phyloP scores from a whole-genome alignment of 192 early-diverging fungal genomes.

The Backusella mclennaniae region DNA sequence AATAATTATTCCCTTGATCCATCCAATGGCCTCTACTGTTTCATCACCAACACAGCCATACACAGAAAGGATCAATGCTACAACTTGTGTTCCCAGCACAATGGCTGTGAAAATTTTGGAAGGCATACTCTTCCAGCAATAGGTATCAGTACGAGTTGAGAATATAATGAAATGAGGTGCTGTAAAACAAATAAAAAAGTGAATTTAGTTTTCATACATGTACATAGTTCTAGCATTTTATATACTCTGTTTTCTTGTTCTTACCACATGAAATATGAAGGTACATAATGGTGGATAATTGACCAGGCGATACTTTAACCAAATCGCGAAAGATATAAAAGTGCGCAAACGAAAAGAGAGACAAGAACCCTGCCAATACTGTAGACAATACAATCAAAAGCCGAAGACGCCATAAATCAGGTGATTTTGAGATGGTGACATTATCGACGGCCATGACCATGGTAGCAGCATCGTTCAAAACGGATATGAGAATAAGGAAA shows the following conservation, averaged over 20 bases:
- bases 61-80: slow-evolving; percentile 58
- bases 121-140: slow-evolving; percentile 64
- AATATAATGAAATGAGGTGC: slow-evolving; percentile 79
- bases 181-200: slow-evolving; percentile 1
- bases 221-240: no score
- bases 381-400: slow-evolving; percentile 65
- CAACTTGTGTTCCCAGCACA: slow-evolving; percentile 65
- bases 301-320: slow-evolving; percentile 12
- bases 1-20: slow-evolving; percentile 46
- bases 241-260: neutral
- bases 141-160: slow-evolving; percentile 60
- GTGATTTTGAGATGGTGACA: slow-evolving; percentile 57
- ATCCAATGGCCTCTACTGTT: slow-evolving; percentile 39
- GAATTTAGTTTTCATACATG: neutral
- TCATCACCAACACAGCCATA: slow-evolving; percentile 44
- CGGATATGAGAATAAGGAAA: slow-evolving; percentile 66
- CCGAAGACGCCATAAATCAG: slow-evolving; percentile 74
- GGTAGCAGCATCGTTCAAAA: slow-evolving; percentile 70
- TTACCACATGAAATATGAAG: slow-evolving; percentile 65
- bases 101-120: slow-evolving; percentile 53
- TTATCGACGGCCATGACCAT: slow-evolving; percentile 78
- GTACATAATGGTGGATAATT: slow-evolving; percentile 73
- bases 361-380: slow-evolving; percentile 56
- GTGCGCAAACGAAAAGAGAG: slow-evolving; percentile 64
- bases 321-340: slow-evolving; percentile 58